Base-by-base conservation (phyloP, 257 asterid species). In the Plantago ovata region DNA sequence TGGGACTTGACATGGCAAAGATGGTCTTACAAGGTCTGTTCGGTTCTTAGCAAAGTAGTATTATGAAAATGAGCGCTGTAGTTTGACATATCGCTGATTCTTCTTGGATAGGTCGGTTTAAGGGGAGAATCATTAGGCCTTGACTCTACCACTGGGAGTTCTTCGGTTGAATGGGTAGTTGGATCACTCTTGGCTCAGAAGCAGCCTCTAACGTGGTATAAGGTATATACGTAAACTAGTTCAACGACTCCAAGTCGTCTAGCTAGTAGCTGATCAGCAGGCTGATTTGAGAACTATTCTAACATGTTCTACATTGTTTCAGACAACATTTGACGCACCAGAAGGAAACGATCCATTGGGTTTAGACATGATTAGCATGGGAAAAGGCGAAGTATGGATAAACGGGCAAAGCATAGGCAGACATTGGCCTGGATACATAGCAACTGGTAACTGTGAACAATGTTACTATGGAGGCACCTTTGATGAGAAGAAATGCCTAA, bases 121-220 rank as follows among this genome's bases (percentile, higher is more conserved):
- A 79, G 73, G 72, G 99, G 99, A 8, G 96, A 93, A 74, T 63
- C 82, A 1, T 67, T 75, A 21, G 69, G 75, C 44, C 81, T 89
- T 23, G 74, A 77, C 50, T 66, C 82, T 5, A 60, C 67, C 38
- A 75, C 62, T 5, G 96, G 94, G 65, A 89, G 95, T 72, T 78
- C 95, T 33, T 80, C 91, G 1, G 93, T 80, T 4, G 95, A 84
- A 51, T 86, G 96, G 97, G 60, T 42, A 22, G 60, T 60, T 38
- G 95, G 94, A 53, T 77, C 94, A 6, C 65, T 69, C 20, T 33
- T 82, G 59, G 87, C 87, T 72, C 75, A 71, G 62, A 84, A 80
- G 66, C 96, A 86, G 51, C 96, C 99, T 21, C 76, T 93, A 42
- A 87, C 99, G 14, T 93, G 97, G 99, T 93, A 86, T 72, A 89